Base-by-base conservation (phyloP, 225 moss, liverwort and hornwort species). In the Pseudisothecium myosuroides region DNA sequence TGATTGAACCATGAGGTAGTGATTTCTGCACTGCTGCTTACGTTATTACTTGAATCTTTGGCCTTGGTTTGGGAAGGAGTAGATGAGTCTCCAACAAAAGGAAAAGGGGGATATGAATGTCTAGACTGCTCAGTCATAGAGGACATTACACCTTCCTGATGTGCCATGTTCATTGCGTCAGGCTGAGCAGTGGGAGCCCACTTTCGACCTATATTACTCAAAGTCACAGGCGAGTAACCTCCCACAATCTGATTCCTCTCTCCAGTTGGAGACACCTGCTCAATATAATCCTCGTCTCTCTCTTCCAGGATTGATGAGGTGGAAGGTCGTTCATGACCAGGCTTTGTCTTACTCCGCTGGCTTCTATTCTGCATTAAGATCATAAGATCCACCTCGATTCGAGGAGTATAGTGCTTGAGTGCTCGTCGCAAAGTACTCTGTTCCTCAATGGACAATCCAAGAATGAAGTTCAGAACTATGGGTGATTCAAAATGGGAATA, bases 361-460 rank as follows among this genome's bases (percentile, higher is more conserved):
- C 92, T 97, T 91, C 92, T 96, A 77, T 94, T 96, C 83, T 99
- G 99, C 91, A 99, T 71, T 45, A 95, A 95, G 58, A 94, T 92
- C 99, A 99, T 99, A 45, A 99, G 96, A 93, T 99, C 99, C 50
- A 99, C 99, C 92, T 99, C 99, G 83, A 99, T 96, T 69, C 99
- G 96, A 87, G 99, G 99, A 62, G 99, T 99, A 75, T 99, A 95
- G 89, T 99, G 99, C 90, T 99, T 99, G 92, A 99, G 87, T 20
- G 99, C 92, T 85, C 97, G 92, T 72, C 97, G 93, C 87, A 97
- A 89, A 59, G 94, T 92, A 84, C 99, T 97, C 89, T 99, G 99
- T 74, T 99, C 99, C 89, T 99, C 99, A 65, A 99, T 99, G 55
- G 99, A 97, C 83, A 99, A 89, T 65, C 99, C 92, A 71, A 97